Conservation (phyloP, 2,329 filamentous ascomycete genomes). For the Cladophialophora psammophila region DNA sequence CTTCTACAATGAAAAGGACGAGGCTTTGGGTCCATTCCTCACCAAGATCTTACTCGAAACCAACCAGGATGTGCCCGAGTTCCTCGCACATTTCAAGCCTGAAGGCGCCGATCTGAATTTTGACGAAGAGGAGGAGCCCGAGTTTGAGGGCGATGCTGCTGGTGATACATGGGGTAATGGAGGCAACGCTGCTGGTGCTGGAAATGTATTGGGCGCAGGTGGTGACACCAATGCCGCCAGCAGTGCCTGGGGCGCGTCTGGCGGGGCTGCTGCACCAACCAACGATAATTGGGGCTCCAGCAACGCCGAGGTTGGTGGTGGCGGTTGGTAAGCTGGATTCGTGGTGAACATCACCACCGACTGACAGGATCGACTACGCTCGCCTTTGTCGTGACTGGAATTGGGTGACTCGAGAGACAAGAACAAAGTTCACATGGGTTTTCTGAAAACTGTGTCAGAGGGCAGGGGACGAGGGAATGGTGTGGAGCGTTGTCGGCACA, state of each 20-base stretch:
- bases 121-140: conserved; percentile 62
- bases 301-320: conserved; percentile 5
- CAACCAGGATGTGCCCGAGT: conserved; percentile 80
- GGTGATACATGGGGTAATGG: conserved; percentile 35
- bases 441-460: neutral
- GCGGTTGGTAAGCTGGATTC: conserved; percentile 18
- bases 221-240: neutral
- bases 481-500: neutral
- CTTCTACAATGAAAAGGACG: conserved; percentile 82
- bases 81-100: conserved; percentile 69
- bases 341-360: neutral
- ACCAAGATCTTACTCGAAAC: conserved; percentile 84
- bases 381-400: neutral
- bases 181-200: conserved; percentile 18
- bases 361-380: neutral
- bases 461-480: neutral
- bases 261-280: neutral
- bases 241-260: neutral
- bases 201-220: conserved; percentile 21
- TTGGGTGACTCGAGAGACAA: neutral
- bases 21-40: conserved; percentile 74
- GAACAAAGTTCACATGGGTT: neutral
- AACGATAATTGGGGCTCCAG: conserved; percentile 5
- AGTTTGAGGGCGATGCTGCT: conserved; percentile 35
- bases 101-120: conserved; percentile 54